phyloP scores from a whole-genome alignment of 768 basidiomycete genomes.

The Amanita phalloides region DNA sequence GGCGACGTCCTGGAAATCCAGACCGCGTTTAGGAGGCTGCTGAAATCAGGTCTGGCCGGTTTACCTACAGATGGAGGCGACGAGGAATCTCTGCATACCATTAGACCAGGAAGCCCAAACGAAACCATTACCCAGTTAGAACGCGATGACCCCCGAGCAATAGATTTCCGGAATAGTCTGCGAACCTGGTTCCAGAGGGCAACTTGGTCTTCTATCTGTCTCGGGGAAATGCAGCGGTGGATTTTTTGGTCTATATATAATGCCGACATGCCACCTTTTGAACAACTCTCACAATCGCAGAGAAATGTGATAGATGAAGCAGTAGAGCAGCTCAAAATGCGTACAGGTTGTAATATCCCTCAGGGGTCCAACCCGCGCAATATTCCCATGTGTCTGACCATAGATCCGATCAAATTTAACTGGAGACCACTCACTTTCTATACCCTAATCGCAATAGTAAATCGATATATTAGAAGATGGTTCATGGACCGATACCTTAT shows the following conservation, averaged over 20 bases:
- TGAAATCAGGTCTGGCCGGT: conserved; percentile 53
- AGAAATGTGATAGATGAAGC: conserved; percentile 45
- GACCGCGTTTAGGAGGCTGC: conserved; percentile 45
- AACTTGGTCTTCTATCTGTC: conserved; percentile 62
- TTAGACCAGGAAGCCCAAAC: conserved; percentile 48
- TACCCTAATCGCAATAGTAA: conserved; percentile 34
- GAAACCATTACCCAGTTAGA: conserved; percentile 51
- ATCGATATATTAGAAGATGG: conserved; percentile 33
- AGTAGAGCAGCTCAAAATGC: conserved; percentile 55
- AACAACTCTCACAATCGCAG: conserved; percentile 35
- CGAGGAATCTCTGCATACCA: conserved; percentile 36
- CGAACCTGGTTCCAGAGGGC: conserved; percentile 72
- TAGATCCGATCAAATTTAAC: conserved; percentile 64
- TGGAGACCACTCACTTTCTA: conserved; percentile 66
- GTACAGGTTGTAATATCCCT: conserved; percentile 54
- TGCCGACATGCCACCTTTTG: conserved; percentile 41
- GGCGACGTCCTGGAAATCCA: conserved; percentile 48
- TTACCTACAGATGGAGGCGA: conserved; percentile 43
- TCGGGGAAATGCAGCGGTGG: conserved; percentile 59
- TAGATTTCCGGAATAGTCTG: conserved; percentile 61
- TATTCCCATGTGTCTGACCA: conserved; percentile 54
- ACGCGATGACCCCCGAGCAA: conserved; percentile 53
- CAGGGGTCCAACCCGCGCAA: conserved; percentile 45
- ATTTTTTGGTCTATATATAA: conserved; percentile 81
- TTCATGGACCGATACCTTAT: conserved; percentile 32